phyloP scores from a whole-genome alignment of 2,329 filamentous ascomycete species.

The Cordyceps cateniannulata region DNA sequence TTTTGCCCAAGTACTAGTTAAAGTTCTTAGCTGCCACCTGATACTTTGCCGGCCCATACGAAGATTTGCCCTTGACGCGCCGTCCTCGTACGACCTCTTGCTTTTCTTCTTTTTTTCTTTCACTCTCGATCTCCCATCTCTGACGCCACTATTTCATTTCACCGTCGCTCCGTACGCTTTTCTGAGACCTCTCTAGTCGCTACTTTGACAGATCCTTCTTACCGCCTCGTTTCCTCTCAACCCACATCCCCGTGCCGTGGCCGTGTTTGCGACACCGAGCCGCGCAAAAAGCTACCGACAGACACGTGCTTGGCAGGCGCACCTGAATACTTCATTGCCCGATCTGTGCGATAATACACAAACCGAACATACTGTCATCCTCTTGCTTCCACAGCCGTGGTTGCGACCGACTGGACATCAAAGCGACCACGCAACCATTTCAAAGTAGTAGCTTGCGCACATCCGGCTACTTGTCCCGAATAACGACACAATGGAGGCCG shows the following conservation, averaged over 20 bases:
- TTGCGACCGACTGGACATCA: background rate
- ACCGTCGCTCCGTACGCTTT: background rate
- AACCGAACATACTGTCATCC: background rate
- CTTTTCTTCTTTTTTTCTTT: background rate
- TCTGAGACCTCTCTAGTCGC: background rate
- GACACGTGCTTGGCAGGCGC: too few relatives aligned
- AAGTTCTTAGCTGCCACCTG: background rate
- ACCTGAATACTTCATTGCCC: background rate
- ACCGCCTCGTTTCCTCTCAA: background rate
- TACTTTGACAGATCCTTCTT: background rate
- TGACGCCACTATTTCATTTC: background rate
- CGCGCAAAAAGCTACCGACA: background rate
- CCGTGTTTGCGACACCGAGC: background rate
- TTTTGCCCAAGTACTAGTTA: too few relatives aligned
- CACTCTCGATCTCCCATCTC: background rate
- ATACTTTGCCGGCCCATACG: background rate
- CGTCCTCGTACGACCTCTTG: background rate
- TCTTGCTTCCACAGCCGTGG: background rate
- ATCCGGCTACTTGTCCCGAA: background rate
- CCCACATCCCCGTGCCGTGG: too few relatives aligned
- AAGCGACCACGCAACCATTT: background rate
- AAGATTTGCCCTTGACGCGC: constrained; percentile 1
- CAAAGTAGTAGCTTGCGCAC: background rate
- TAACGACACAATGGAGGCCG: constrained; percentile 38
- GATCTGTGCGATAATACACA: background rate